Evolutionary conservation across 192 early-diverging fungal species (phyloP), one percentile per base, ranked within the genome.

Genomic region (Rhizoclosmatium globosum): DNA sequence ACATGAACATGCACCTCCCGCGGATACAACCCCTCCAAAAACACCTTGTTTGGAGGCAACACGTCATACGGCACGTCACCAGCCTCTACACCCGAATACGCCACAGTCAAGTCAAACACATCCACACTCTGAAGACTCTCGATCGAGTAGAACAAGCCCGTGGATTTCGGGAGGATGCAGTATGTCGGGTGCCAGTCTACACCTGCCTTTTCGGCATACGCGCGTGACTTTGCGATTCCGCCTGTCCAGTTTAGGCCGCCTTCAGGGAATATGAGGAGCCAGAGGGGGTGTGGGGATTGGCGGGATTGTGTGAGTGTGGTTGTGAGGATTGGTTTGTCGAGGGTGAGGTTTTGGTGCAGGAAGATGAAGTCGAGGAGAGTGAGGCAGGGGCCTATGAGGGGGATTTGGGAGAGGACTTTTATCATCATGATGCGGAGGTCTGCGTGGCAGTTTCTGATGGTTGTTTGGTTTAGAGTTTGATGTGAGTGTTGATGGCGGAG

Each of bases 241-340:
- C 90, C 89, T 21, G 89, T 79, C 44, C 94, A 94, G 43, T 95
- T 88, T 9, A 96, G 92, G 13, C 96, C 97, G 66, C 97, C 98
- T 85, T 99, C 98, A 0, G 98, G 98, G 85, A 96, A 99, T 21
- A 99, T 89, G 38, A 97, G 86, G 42, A 99, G 89, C 96, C 94
- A 96, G 47, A 95, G 85, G 19, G 96, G 96, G 6, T 43, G 19
- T 7, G 7, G 4, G 46, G 50, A 45, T 7, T 84, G 76, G 60
- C 21, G 15, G 13, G 81, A 72, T 31, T 81, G 77, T 41, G 71
- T 59, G 38, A 88, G 78, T 44, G 90, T 82, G 9, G 82, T 83
- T 7, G 82, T 77, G 67, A 91, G 82, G 11, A 89, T 90, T 21
- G 83, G 79, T 65, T 88, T 85, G 86, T 97, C 95, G 67, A 93